Evolutionary conservation across 1,139 yeast genomes (phyloP).

Genomic region (Fermentozyma sake): DNA sequence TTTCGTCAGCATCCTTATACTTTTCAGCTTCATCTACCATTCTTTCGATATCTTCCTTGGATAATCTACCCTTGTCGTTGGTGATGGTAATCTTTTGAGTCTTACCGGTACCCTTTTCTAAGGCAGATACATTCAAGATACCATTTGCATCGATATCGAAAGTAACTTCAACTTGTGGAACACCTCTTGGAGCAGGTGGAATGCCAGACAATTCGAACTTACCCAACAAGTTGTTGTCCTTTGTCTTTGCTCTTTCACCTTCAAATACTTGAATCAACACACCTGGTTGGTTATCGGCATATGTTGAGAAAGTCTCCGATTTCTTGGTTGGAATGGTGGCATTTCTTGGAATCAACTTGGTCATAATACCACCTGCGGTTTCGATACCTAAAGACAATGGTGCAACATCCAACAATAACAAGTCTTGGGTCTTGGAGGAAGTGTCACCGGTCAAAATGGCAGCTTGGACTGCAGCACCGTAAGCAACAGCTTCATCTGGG

Average conservation of each 20-base stretch:
- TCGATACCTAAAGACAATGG: constrained; percentile 47
- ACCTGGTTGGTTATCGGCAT: constrained; percentile 46
- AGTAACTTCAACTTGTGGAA: constrained; percentile 45
- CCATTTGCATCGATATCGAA: constrained; percentile 46
- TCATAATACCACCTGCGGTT: constrained; percentile 48
- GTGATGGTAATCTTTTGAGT: constrained; percentile 77
- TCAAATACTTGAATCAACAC: constrained; percentile 44
- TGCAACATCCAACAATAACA: constrained; percentile 39
- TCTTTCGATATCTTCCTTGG: constrained; percentile 24
- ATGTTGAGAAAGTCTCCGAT: constrained; percentile 45
- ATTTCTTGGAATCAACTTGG: constrained; percentile 43
- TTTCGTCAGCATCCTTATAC: constrained; percentile 80
- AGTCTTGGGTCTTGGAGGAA: constrained; percentile 21
- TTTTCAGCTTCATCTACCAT: constrained; percentile 55
- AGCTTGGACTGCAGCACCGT: constrained; percentile 57
- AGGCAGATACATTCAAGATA: constrained; percentile 43
- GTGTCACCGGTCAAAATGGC: constrained; percentile 26
- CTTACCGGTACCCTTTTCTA: constrained; percentile 52
- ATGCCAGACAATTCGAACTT: constrained; percentile 44
- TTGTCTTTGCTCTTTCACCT: constrained; percentile 45
- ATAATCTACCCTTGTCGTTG: constrained; percentile 27
- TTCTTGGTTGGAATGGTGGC: constrained; percentile 46
- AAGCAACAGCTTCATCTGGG: constrained; percentile 70
- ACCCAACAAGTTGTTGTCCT: constrained; percentile 42
- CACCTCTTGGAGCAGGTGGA: constrained; percentile 49